Conservation (phyloP, 306 rosid genomes). For the Potentilla sterilis region DNA sequence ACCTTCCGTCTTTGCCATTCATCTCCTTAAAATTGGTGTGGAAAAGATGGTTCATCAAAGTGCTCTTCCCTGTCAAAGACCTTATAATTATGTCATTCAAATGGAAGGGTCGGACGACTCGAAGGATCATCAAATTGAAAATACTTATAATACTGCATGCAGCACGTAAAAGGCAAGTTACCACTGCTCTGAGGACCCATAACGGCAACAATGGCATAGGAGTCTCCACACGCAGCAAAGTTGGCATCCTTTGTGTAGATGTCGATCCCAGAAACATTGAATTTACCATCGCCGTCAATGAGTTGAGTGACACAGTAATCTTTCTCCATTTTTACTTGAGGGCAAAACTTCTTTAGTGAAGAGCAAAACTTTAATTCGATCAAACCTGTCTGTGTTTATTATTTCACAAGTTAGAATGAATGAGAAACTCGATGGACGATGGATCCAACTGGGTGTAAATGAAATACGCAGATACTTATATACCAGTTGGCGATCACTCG, state of each 20-base stretch:
- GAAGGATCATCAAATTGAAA: too few species aligned
- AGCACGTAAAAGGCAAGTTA: neutral
- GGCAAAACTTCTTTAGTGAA: too few species aligned
- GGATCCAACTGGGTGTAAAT: too few species aligned
- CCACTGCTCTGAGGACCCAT: constrained; percentile 99
- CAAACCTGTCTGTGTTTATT: too few species aligned
- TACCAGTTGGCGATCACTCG: too few species aligned
- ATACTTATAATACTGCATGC: too few species aligned
- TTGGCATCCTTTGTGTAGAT: constrained; percentile 42
- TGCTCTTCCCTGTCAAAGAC: constrained; percentile 62
- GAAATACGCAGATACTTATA: too few species aligned
- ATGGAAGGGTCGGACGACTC: too few species aligned
- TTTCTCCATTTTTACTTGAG: constrained; percentile 24
- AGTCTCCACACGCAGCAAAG: constrained; percentile 54
- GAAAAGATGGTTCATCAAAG: constrained; percentile 79
- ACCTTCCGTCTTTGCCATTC: neutral
- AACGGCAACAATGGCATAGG: constrained; percentile 73
- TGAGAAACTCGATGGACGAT: too few species aligned
- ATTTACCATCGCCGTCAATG: constrained; percentile 61
- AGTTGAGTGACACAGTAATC: constrained; percentile 62
- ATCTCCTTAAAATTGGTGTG: constrained; percentile 71
- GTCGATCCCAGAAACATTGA: constrained; percentile 64
- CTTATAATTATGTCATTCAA: too few species aligned
- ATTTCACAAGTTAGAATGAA: too few species aligned
- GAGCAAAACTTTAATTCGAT: too few species aligned